phyloP scores from a whole-genome alignment of 371 early-diverging fungal genomes.

The Syncephalis fuscata region DNA sequence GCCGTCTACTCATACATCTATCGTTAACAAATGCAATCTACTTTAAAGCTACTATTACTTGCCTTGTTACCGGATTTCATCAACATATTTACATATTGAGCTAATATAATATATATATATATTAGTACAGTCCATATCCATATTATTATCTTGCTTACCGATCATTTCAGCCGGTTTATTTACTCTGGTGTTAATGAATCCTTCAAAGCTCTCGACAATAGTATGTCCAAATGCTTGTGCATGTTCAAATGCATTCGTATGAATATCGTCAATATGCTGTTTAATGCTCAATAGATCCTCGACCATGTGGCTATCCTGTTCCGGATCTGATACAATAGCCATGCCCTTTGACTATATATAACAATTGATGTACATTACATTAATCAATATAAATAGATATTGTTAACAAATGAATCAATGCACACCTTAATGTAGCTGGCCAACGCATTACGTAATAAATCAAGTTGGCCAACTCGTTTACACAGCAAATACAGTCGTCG shows the following conservation, averaged over 20 bases:
- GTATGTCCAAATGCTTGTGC: constrained; percentile 39
- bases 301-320: constrained; percentile 42
- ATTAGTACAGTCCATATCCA: background rate
- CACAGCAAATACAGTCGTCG: constrained; percentile 32
- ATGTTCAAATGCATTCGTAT: constrained; percentile 35
- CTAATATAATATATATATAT: background rate
- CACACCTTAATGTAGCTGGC: constrained; percentile 24
- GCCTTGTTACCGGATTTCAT: constrained; percentile 9
- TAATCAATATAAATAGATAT: too few species aligned
- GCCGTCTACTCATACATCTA: constrained; percentile 23
- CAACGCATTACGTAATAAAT: constrained; percentile 14
- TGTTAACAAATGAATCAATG: too few species aligned
- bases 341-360: constrained; percentile 34
- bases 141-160: constrained; percentile 69
- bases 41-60: too few species aligned
- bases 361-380: constrained; percentile 7
- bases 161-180: constrained; percentile 82
- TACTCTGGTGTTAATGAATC: constrained; percentile 64
- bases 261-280: constrained; percentile 36
- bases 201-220: constrained; percentile 71
- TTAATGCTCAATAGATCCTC: constrained; percentile 49
- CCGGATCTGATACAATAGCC: constrained; percentile 26
- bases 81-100: constrained; percentile 7
- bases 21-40: constrained; percentile 3
- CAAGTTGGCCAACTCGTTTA: constrained; percentile 19